These are phyloP conservation scores for Rhizopogon salebrosus DNA, from an alignment of 768 basidiomycete genomes.

Conservation along the genomic window DNA sequence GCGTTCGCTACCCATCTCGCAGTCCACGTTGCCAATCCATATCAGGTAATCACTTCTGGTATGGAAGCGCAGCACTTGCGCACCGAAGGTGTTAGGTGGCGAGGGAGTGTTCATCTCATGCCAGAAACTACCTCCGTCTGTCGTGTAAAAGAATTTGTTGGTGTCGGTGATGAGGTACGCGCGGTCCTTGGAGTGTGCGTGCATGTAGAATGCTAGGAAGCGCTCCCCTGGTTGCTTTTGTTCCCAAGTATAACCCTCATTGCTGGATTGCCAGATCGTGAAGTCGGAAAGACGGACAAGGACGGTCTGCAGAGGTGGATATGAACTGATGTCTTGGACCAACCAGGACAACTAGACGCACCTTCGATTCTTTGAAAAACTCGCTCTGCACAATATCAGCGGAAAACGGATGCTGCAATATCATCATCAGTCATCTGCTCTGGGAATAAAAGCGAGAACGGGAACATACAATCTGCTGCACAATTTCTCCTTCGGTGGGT, in stretches of 20 bases:
- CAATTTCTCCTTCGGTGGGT: constrained; percentile 72
- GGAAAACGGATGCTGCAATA: constrained; percentile 58
- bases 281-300: constrained; percentile 75
- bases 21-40: constrained; percentile 80
- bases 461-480: constrained; percentile 64
- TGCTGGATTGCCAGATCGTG: constrained; percentile 89
- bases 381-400: constrained; percentile 64
- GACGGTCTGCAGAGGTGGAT: constrained; percentile 51
- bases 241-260: constrained; percentile 92
- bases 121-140: constrained; percentile 78
- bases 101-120: constrained; percentile 49
- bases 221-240: constrained; percentile 53
- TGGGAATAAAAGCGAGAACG: background rate
- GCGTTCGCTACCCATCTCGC: constrained; percentile 38
- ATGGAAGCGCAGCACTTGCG: constrained; percentile 82
- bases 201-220: constrained; percentile 85
- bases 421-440: background rate
- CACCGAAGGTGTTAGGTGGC: constrained; percentile 74
- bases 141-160: constrained; percentile 69
- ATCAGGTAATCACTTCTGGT: constrained; percentile 80
- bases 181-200: constrained; percentile 70
- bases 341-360: constrained; percentile 24
- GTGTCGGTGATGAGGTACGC: constrained; percentile 85
- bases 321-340: background rate
- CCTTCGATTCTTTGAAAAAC: constrained; percentile 81